Evolutionary conservation across 176 grass and related monocot genomes (phyloP).

Genomic region (Oryza nivara): DNA sequence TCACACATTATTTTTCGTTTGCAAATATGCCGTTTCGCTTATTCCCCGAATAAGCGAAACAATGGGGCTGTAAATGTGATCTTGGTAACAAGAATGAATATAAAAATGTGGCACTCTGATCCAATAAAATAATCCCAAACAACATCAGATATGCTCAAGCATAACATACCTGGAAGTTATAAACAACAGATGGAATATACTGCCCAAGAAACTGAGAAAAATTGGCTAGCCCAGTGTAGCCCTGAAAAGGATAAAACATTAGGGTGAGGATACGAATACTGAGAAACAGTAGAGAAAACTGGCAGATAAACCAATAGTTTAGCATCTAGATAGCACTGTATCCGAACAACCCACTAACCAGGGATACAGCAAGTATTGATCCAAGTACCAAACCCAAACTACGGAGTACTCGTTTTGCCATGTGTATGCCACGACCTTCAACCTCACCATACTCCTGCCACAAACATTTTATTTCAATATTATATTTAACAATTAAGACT

Average conservation of each 20-base stretch:
- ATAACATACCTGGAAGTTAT: conserved; percentile 52
- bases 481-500: not conserved
- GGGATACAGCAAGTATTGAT: conserved; percentile 59
- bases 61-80: not conserved
- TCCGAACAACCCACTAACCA: conserved; percentile 38
- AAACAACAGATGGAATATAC: conserved; percentile 28
- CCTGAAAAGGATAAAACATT: conserved; percentile 25
- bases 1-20: too few species aligned
- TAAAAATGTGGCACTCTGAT: not conserved
- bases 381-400: conserved; percentile 66
- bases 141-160: conserved; percentile 26
- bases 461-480: conserved; percentile 14
- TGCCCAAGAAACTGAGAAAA: conserved; percentile 40
- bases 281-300: conserved; percentile 6
- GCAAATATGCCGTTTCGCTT: too few species aligned
- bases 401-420: conserved; percentile 64
- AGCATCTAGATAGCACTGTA: not conserved
- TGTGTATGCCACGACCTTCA: conserved; percentile 62
- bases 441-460: conserved; percentile 65
- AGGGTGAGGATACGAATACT: not conserved
- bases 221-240: conserved; percentile 25
- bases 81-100: not conserved
- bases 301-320: conserved; percentile 4
- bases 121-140: not conserved
- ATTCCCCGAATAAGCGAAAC: too few species aligned